Evolutionary conservation across 805 yeast genomes (phyloP).

Genomic region (Starmerella floris): DNA sequence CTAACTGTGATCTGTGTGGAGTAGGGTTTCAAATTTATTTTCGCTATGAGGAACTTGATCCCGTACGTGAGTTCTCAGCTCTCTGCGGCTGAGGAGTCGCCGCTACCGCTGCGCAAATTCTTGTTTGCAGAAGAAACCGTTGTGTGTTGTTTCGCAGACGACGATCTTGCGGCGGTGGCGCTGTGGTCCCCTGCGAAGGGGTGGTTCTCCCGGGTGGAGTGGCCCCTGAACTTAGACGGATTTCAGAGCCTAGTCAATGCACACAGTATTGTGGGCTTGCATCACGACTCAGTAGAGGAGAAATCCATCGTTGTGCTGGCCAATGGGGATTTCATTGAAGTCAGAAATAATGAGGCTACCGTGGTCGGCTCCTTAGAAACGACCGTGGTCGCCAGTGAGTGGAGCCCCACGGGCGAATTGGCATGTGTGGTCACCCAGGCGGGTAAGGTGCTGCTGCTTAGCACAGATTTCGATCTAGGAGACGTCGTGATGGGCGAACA

Average conservation of each 20-base stretch:
- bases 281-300: conserved; percentile 24
- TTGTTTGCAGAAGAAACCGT: conserved; percentile 10
- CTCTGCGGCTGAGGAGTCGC: conserved; percentile 6
- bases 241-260: not conserved
- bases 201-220: conserved; percentile 8
- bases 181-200: conserved; percentile 11
- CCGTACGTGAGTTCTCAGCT: conserved; percentile 14
- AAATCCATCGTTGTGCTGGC: conserved; percentile 53
- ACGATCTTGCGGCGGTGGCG: conserved; percentile 6
- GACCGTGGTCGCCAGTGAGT: conserved; percentile 56
- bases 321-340: conserved; percentile 57
- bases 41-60: conserved; percentile 14
- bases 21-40: too few relatives aligned
- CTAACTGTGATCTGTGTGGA: too few relatives aligned
- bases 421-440: conserved; percentile 42
- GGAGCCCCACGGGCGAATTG: conserved; percentile 91
- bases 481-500: conserved; percentile 42
- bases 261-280: conserved; percentile 6
- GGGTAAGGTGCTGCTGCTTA: conserved; percentile 37
- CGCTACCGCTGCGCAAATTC: conserved; percentile 7
- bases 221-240: conserved; percentile 5
- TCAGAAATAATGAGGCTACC: conserved; percentile 38
- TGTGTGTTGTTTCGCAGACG: conserved; percentile 6
- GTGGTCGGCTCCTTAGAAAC: conserved; percentile 76
- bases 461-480: conserved; percentile 51